Conservation (phyloP, 148 eudicot species). For the Heliosperma pusillum region DNA sequence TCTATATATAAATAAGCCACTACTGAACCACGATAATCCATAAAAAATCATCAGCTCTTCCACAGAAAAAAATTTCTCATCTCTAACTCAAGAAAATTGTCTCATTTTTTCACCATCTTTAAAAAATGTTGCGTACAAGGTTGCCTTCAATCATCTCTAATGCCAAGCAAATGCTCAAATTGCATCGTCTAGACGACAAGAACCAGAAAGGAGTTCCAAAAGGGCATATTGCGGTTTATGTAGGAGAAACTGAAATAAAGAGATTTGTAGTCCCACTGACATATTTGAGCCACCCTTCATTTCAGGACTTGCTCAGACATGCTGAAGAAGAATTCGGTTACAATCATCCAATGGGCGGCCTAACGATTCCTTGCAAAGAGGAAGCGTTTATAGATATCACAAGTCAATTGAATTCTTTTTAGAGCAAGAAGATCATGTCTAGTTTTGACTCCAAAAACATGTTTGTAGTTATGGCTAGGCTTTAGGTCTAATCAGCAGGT, state of each 20-base stretch:
- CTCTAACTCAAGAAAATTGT: background rate
- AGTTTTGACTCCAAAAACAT: background rate
- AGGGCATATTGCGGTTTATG: slow-evolving; percentile 58
- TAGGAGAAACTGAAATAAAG: slow-evolving; percentile 47
- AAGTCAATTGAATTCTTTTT: slow-evolving; percentile 23
- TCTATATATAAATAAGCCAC: slow-evolving; percentile 17
- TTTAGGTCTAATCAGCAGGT: too few relatives aligned
- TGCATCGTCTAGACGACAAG: slow-evolving; percentile 13
- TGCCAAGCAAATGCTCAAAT: slow-evolving; percentile 23
- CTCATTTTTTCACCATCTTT: background rate
- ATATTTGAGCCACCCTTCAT: slow-evolving; percentile 48
- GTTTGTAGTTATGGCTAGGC: slow-evolving; percentile 1
- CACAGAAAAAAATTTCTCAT: background rate
- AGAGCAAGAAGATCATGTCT: slow-evolving; percentile 2
- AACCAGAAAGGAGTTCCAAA: slow-evolving; percentile 39
- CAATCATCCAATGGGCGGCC: slow-evolving; percentile 51
- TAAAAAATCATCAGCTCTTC: background rate
- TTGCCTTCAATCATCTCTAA: slow-evolving; percentile 24
- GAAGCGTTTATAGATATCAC: slow-evolving; percentile 39
- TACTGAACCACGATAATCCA: slow-evolving; percentile 3
- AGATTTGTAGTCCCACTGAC: slow-evolving; percentile 53
- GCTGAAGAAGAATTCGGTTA: slow-evolving; percentile 62
- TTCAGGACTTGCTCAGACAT: slow-evolving; percentile 38
- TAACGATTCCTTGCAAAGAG: slow-evolving; percentile 53
- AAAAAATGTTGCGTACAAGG: slow-evolving; percentile 11